Percentiles rank a stretch among this genome's conserved stretches.
Conservation (phyloP, 257 asterid species). For the Ilex aquifolium region DNA sequence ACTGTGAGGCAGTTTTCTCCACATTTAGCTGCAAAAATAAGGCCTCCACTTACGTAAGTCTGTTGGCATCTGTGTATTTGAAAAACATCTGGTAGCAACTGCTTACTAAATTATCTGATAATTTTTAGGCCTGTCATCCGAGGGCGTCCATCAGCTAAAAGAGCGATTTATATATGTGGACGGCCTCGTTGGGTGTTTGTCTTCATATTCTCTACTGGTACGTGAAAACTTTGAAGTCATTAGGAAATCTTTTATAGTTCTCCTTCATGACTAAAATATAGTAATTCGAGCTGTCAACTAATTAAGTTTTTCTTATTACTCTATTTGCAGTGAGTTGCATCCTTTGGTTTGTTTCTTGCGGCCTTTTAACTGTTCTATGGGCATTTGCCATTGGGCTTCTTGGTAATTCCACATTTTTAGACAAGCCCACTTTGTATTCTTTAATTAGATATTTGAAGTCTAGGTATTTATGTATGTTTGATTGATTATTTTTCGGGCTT, state of each 20-base stretch:
- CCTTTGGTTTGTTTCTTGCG: constrained; percentile 86
- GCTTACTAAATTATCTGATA: constrained; percentile 21
- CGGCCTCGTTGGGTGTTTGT: constrained; percentile 92
- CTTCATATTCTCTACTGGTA: constrained; percentile 54
- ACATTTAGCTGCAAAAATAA: constrained; percentile 96
- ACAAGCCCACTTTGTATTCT: no score
- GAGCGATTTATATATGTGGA: constrained; percentile 82
- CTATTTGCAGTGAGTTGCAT: constrained; percentile 59
- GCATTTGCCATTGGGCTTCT: constrained; percentile 67
- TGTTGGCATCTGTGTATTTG: constrained; percentile 3
- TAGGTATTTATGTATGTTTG: constrained; percentile 1
- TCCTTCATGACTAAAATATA: constrained; percentile 5
- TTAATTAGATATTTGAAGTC: not conserved
- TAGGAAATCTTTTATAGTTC: not conserved
- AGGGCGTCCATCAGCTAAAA: constrained; percentile 89
- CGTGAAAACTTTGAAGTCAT: constrained; percentile 4
- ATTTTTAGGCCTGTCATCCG: constrained; percentile 84
- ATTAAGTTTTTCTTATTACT: not conserved
- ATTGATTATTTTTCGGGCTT: constrained; percentile 35
- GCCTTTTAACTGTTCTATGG: constrained; percentile 54
- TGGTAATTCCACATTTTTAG: constrained; percentile 34
- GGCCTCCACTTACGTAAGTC: constrained; percentile 88
- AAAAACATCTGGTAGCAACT: constrained; percentile 9
- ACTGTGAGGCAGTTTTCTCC: constrained; percentile 90
- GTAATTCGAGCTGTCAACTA: constrained; percentile 1